These are phyloP conservation scores for Leptographium lundbergii DNA, from an alignment of 2,329 filamentous ascomycete species.

Conservation along the genomic window DNA sequence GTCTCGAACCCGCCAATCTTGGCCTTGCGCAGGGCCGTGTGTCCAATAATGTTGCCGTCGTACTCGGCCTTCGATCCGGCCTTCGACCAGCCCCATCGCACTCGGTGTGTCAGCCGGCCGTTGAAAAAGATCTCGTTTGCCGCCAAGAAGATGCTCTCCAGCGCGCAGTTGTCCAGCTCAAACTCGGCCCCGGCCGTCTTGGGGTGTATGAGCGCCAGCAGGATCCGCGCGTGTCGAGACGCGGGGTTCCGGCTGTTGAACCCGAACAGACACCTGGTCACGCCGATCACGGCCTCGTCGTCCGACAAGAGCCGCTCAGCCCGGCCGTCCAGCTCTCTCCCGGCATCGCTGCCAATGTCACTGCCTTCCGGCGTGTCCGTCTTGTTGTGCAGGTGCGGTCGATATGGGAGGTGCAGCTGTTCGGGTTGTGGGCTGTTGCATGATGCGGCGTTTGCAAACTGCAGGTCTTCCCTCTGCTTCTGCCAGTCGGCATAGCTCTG, in stretches of 20 bases:
- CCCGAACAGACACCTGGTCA: constrained; percentile 32
- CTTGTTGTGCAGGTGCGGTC: background rate
- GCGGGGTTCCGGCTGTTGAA: constrained; percentile 29
- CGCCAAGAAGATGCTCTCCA: constrained; percentile 45
- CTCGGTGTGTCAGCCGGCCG: constrained; percentile 40
- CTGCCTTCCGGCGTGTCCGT: background rate
- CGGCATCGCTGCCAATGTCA: background rate
- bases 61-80: constrained; percentile 32
- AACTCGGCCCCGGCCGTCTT: constrained; percentile 33
- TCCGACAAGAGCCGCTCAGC: constrained; percentile 28
- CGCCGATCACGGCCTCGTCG: constrained; percentile 33
- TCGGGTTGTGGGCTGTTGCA: background rate
- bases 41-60: constrained; percentile 44
- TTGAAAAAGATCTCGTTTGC: constrained; percentile 52
- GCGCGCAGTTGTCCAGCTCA: constrained; percentile 41
- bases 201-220: constrained; percentile 43
- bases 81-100: constrained; percentile 51
- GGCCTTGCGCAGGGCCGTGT: constrained; percentile 43
- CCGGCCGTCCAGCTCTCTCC: background rate
- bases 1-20: constrained; percentile 44
- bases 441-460: background rate
- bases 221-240: constrained; percentile 43
- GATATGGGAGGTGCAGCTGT: too few species aligned
- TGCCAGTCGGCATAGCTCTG: background rate
- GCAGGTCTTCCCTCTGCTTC: background rate